Base-by-base conservation (phyloP, 1,139 yeast genomes). In the Geotrichum cucujoidarum region DNA sequence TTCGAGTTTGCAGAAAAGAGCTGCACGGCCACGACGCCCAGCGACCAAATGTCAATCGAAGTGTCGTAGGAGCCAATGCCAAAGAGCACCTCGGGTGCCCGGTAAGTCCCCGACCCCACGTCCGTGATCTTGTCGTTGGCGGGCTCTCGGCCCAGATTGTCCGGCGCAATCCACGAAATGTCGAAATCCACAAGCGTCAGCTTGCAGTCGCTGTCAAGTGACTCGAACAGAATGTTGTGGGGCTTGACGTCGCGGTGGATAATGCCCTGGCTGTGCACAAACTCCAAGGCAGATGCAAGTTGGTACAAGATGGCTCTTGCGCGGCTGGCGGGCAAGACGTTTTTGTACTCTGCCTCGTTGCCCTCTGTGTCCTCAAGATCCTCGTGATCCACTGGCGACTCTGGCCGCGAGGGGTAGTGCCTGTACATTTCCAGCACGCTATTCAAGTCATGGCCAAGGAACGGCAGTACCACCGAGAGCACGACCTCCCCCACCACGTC, bases 211-310 rank as follows among this genome's bases (percentile, higher is more conserved):
- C 60, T 60, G 2, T 60, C 52, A 8, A 58, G 60, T 1, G 64
- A 60, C 4, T 60, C 58, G 57, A 86, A 75, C 64, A 87, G 65
- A 35, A 90, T 74, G 60, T 90, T 90, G 17, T 79, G 79, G 0
- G 95, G 95, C 64, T 90, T 90, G 47, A 90, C 67, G 63, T 90
- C 97, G 41, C 97, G 74, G 62, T 90, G 97, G 14, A 90, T 88
- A n/a, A 90, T 75, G 0, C 81, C 81, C 2, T 71, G 57, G 0
- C 62, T 55, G 51, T 82, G 94, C 6, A 83, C 58, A 57, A 71
- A 78, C 1, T 55, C 58, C 20, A 85, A 60, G 0, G 81, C 92
- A 1, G 58, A 54, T 0, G 76, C 67, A 3, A 83, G 47, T 6
- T 78, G 78, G 4, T 45, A 44, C 6, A 75, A 60, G 8, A 81